Evolutionary conservation across 768 basidiomycete genomes (phyloP), one percentile per base, ranked within the genome.

Genomic region (Udeniomyces megalosporus): DNA sequence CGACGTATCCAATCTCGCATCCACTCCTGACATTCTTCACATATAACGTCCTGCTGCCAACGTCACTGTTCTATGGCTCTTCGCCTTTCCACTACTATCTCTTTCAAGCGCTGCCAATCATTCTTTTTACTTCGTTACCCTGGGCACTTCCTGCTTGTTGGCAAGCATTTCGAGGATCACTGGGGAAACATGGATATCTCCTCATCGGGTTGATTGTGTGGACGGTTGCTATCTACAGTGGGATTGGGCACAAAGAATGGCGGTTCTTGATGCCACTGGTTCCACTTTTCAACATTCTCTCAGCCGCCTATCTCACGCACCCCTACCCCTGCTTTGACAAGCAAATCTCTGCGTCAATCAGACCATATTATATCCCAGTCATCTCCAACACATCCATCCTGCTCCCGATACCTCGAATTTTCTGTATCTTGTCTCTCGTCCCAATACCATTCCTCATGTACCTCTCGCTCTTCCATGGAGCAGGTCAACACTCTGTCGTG

Each of bases 171-270:
- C 12, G 26, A 32, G 63, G 17, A 2, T 3, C 1, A 29, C 38
- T 22, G 59, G 67, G 65, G 38, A 4, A 61, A 50, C 7, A 56
- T 68, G 31, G 31, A 12, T 50, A 62, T 20, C 49, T 66, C 2
- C 77, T 89, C 69, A 71, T 82, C 0, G 75, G 73, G 2, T 73
- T 77, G 28, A 67, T 84, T 1, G 65, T 75, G 22, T 88, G 86
- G 84, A 82, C 84, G 0, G 71, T 84, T 32, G 68, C 70, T 2
- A 71, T 85, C 6, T 90, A 88, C 71, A 96, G 93, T 8, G 65
- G 85, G 3, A 78, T 86, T 1, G 84, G 85, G 1, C 95, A 99
- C 76, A 97, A 97, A 69, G 95, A 99, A 77, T 96, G 91, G 90
- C 80, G 95, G 8, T 97, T 99, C 75, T 76, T 97, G 7, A 92